These are phyloP conservation scores for Cryptococcus wingfieldii DNA, from an alignment of 1,284 basidiomycete species.

Conservation along the genomic window DNA sequence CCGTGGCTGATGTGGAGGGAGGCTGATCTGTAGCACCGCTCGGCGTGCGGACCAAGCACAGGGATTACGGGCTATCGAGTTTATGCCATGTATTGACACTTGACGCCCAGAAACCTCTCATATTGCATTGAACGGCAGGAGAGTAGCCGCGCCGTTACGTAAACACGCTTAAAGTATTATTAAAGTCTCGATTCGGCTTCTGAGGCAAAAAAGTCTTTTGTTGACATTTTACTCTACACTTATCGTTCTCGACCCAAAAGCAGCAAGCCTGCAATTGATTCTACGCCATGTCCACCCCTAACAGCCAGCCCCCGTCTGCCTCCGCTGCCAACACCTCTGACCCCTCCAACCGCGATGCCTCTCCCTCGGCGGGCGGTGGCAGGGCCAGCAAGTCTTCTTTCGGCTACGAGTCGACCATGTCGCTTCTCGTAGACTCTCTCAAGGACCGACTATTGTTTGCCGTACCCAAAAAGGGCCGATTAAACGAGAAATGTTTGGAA, in stretches of 20 bases:
- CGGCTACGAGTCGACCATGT: constrained; percentile 48
- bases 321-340: too few species aligned
- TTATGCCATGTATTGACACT: too few species aligned
- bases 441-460: constrained; percentile 81
- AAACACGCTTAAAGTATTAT: too few species aligned
- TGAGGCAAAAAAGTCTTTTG: not conserved
- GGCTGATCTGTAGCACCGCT: too few species aligned
- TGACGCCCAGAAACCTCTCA: too few species aligned
- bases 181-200: too few species aligned
- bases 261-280: not conserved
- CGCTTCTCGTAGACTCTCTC: constrained; percentile 55
- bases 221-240: too few species aligned
- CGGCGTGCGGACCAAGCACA: too few species aligned
- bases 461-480: constrained; percentile 94
- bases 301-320: not conserved
- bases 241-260: not conserved
- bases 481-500: constrained; percentile 88
- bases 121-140: too few species aligned
- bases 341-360: not conserved
- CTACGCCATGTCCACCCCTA: not conserved
- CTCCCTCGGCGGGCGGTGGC: constrained; percentile 3
- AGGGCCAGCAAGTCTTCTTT: constrained; percentile 27
- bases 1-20: too few species aligned
- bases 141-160: too few species aligned
- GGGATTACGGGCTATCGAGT: too few species aligned